Conservation (phyloP, 2,329 filamentous ascomycete species). For the Trichoderma afroharzianum region DNA sequence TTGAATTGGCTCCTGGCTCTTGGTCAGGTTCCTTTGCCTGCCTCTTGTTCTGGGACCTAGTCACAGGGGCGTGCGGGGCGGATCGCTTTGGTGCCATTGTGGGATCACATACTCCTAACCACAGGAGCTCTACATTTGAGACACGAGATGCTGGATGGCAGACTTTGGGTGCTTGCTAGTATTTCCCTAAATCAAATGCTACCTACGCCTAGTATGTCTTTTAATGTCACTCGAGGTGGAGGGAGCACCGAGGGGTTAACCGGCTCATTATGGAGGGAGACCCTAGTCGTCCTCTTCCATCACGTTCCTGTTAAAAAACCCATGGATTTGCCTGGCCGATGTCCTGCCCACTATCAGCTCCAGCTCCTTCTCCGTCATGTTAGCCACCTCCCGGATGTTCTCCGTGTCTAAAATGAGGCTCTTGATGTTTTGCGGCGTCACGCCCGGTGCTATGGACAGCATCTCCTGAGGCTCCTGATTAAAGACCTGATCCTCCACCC, state of each 20-base stretch:
- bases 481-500: slow-evolving; percentile 66
- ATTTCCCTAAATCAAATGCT: background rate
- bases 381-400: slow-evolving; percentile 78
- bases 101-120: no score
- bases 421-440: slow-evolving; percentile 74
- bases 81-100: no score
- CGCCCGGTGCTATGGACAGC: slow-evolving; percentile 77
- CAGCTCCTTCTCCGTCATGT: slow-evolving; percentile 74
- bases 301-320: slow-evolving; percentile 72
- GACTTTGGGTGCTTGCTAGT: background rate
- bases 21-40: no score
- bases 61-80: no score
- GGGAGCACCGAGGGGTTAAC: background rate
- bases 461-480: slow-evolving; percentile 88
- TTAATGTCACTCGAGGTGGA: background rate
- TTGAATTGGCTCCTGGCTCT: no score
- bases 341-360: slow-evolving; percentile 72
- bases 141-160: background rate
- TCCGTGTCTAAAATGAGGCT: slow-evolving; percentile 68
- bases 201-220: background rate
- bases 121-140: background rate
- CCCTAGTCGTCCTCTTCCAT: slow-evolving; percentile 45
- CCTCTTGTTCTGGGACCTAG: no score
- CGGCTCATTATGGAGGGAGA: background rate
- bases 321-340: slow-evolving; percentile 68